phyloP scores from a whole-genome alignment of 345 rosid species.

The Eutrema japonicum region DNA sequence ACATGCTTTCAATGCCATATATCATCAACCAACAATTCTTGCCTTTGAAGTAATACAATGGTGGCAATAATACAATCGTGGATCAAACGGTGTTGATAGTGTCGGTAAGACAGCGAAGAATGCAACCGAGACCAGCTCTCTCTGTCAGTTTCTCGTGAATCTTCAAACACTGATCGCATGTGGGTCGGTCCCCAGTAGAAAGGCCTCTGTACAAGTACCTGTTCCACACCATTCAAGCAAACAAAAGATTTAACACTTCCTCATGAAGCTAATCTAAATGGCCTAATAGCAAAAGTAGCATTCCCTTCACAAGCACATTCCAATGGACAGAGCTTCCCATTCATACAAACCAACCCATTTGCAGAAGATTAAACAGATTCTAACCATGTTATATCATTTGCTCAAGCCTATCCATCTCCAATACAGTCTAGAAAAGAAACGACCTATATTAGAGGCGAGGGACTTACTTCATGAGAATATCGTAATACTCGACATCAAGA shows the following conservation, averaged over 20 bases:
- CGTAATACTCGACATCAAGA: constrained; percentile 91
- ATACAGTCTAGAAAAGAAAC: constrained; percentile 8
- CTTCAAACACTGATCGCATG: constrained; percentile 86
- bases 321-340: background rate
- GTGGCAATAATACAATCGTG: constrained; percentile 4
- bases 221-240: constrained; percentile 24
- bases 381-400: constrained; percentile 4
- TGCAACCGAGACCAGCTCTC: constrained; percentile 93
- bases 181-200: constrained; percentile 89
- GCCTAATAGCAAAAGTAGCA: background rate
- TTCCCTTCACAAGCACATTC: background rate
- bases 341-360: constrained; percentile 5
- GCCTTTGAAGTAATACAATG: background rate
- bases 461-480: constrained; percentile 89
- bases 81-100: constrained; percentile 74
- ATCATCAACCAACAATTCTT: constrained; percentile 4
- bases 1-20: background rate
- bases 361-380: background rate
- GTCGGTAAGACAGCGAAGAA: constrained; percentile 79
- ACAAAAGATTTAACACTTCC: background rate
- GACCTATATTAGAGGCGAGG: background rate
- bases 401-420: background rate
- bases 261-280: background rate
- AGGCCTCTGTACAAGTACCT: constrained; percentile 90
- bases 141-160: constrained; percentile 90